Evolutionary conservation across 106 monocot genomes (phyloP).

Genomic region (Ottelia alismoides): DNA sequence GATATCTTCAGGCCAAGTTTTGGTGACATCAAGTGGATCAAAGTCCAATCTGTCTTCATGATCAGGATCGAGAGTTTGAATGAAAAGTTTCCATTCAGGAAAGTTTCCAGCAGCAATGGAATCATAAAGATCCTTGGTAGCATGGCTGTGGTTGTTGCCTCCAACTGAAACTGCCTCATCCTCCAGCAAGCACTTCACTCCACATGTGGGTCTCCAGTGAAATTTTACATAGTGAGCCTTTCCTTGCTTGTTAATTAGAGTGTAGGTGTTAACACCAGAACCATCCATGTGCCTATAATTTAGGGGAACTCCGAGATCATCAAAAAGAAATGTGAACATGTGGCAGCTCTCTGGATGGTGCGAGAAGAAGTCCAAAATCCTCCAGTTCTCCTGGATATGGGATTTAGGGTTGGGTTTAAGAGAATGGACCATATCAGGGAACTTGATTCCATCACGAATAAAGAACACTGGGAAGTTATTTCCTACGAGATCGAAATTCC

Average conservation of each 20-base stretch:
- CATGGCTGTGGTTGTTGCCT: constrained; percentile 76
- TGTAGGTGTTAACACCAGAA: constrained; percentile 73
- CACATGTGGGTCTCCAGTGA: constrained; percentile 76
- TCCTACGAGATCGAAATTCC: constrained; percentile 74
- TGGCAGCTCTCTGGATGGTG: constrained; percentile 78
- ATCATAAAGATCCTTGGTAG: constrained; percentile 67
- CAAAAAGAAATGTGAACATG: constrained; percentile 78
- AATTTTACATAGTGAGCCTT: constrained; percentile 72
- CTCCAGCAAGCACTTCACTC: constrained; percentile 59
- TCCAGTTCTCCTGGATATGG: constrained; percentile 74
- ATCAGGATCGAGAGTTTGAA: constrained; percentile 66
- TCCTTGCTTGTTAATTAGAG: constrained; percentile 44
- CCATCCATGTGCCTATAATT: constrained; percentile 87
- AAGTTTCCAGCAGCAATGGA: constrained; percentile 67
- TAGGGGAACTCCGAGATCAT: constrained; percentile 54
- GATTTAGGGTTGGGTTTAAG: constrained; percentile 80
- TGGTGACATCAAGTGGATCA: constrained; percentile 82
- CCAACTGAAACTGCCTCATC: constrained; percentile 57
- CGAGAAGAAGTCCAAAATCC: constrained; percentile 75
- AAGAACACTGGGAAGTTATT: constrained; percentile 94
- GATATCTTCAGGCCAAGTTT: constrained; percentile 82
- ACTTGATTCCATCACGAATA: constrained; percentile 73
- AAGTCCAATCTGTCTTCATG: constrained; percentile 69
- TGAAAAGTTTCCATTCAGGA: constrained; percentile 75
- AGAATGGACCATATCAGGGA: constrained; percentile 79